Conservation (phyloP, 768 basidiomycete genomes). For the Leccinum uliginosum region DNA sequence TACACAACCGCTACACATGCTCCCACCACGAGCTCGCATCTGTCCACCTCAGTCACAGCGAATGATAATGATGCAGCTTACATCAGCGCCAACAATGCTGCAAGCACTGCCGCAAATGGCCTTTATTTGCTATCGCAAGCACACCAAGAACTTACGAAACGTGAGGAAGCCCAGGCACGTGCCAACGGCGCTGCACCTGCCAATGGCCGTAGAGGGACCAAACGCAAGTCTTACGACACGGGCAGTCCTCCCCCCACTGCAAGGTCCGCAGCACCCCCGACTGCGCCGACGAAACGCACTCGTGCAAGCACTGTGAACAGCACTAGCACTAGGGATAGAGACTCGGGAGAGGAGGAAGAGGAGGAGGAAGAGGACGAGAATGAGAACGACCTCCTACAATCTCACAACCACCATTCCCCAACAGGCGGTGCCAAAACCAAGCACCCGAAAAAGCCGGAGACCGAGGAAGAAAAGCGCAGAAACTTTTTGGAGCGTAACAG, state of each 20-base stretch:
- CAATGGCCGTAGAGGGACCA: slow-evolving; percentile 49
- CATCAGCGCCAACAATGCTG: slow-evolving; percentile 49
- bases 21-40: slow-evolving; percentile 31
- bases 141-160: slow-evolving; percentile 93
- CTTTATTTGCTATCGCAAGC: slow-evolving; percentile 92
- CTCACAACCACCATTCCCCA: slow-evolving; percentile 20
- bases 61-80: slow-evolving; percentile 32
- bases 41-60: slow-evolving; percentile 33
- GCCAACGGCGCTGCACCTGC: slow-evolving; percentile 38
- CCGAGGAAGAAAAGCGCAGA: slow-evolving; percentile 95
- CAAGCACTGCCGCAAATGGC: slow-evolving; percentile 80
- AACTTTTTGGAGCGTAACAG: slow-evolving; percentile 97
- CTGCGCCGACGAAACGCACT: slow-evolving; percentile 32
- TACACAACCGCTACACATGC: slow-evolving; percentile 30
- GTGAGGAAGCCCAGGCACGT: slow-evolving; percentile 79
- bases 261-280: slow-evolving; percentile 23
- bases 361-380: slow-evolving; percentile 41
- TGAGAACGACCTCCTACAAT: slow-evolving; percentile 26
- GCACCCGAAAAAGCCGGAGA: slow-evolving; percentile 75
- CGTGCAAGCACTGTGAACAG: slow-evolving; percentile 35
- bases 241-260: slow-evolving; percentile 30
- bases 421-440: slow-evolving; percentile 18
- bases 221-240: slow-evolving; percentile 63
- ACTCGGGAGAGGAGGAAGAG: slow-evolving; percentile 31
- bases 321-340: slow-evolving; percentile 33